Base-by-base conservation (phyloP, 768 basidiomycete species). In the Ramaria sp. region DNA sequence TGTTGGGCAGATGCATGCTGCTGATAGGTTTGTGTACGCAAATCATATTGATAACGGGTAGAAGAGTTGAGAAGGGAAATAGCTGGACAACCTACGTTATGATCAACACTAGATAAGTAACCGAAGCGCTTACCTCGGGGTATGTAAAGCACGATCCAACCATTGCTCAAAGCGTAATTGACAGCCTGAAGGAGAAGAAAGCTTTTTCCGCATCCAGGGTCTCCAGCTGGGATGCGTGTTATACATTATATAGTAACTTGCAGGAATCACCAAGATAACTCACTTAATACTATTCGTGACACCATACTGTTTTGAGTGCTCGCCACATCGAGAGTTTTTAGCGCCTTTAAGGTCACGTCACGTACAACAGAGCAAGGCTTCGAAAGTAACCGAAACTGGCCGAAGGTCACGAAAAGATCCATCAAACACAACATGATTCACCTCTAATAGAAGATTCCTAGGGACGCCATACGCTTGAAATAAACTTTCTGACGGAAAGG, bases 61-160 rank as follows among this genome's bases (percentile, higher is more conserved):
- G 84, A 81, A 7, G 85, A 86, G 66, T 91, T 82, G 39, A 92
- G 84, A 42, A 89, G 72, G 47, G 70, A 71, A 56, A 74, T 71
- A 1, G 73, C 81, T 82, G 55, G 18, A 25, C 1, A 28, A 22
- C 2, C 18, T 39, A 64, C 56, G 67, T 69, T 47, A 69, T 67
- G 67, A 70, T 55, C 12, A 10, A 25, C 20, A n/a, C 20, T 37
- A 18, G 39, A 2, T 36, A 20, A 44, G 27, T n/a, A 22, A 5
- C 41, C 16, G 18, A 34, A 24, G 10, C 27, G 66, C 74, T 47
- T 30, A 88, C 89, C 80, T 68, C 84, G 74, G 3, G 93, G 90
- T 24, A 92, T 77, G 64, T 93, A 96, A 16, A 94, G 66, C 16
- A 91, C 88, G 20, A 94, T 75, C 87, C 89, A 93, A 25, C 77